These are phyloP conservation scores for Backusella morwellensis DNA, from an alignment of 192 early-diverging fungal genomes.

Conservation along the genomic window DNA sequence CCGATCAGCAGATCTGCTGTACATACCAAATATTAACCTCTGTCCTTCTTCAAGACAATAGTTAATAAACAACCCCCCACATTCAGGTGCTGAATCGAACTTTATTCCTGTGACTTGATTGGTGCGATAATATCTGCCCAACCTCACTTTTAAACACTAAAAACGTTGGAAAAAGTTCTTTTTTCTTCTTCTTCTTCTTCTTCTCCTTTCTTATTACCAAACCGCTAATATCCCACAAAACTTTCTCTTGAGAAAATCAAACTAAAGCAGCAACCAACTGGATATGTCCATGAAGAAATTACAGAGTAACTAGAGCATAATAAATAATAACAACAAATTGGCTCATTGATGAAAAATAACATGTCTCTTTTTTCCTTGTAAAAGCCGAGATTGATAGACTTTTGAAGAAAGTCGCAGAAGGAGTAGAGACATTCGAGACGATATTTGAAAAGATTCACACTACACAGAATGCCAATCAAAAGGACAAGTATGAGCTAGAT, in stretches of 20 bases:
- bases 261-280: not conserved
- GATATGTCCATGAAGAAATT: slow-evolving; percentile 12
- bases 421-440: slow-evolving; percentile 92
- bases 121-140: not conserved
- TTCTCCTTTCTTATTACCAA: not conserved
- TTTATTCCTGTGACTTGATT: not conserved
- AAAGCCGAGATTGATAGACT: slow-evolving; percentile 94
- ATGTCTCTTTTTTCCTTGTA: not conserved
- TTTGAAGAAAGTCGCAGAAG: slow-evolving; percentile 93
- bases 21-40: no score
- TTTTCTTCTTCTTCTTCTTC: not conserved
- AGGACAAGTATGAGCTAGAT: slow-evolving; percentile 97
- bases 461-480: slow-evolving; percentile 82
- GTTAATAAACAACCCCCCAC: no score
- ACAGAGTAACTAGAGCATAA: not conserved
- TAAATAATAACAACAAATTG: not conserved
- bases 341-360: not conserved
- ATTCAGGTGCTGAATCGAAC: no score
- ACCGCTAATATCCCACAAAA: not conserved
- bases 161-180: not conserved
- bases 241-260: not conserved
- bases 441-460: slow-evolving; percentile 87
- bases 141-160: no score
- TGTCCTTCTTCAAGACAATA: no score
- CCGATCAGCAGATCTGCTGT: no score